Conservation (phyloP, 2,329 filamentous ascomycete genomes). For the Alternaria panax region DNA sequence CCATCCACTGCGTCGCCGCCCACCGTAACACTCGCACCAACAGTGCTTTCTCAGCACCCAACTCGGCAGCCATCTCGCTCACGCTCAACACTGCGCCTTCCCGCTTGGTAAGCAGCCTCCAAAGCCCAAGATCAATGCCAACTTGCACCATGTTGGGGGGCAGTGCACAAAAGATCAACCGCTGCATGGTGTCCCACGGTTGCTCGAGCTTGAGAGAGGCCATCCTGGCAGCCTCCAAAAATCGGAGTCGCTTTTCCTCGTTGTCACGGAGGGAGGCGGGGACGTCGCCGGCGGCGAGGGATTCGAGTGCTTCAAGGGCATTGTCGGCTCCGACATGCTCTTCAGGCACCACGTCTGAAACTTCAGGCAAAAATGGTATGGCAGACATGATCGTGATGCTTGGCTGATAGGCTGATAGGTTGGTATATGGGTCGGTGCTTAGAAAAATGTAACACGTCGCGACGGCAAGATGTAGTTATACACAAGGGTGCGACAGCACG, state of each 20-base stretch:
- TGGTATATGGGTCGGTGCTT: not conserved
- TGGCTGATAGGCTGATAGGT: not conserved
- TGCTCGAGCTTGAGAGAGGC: constrained; percentile 11
- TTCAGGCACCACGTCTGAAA: not conserved
- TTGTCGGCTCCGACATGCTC: not conserved
- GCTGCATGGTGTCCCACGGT: constrained; percentile 12
- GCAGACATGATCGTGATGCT: not conserved
- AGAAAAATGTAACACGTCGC: not conserved
- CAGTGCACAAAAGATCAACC: constrained; percentile 7
- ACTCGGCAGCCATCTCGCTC: constrained; percentile 1
- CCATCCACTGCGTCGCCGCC: constrained; percentile 13
- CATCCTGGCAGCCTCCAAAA: constrained; percentile 8
- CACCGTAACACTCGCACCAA: constrained; percentile 7
- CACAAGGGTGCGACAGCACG: not conserved
- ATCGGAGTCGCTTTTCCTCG: constrained; percentile 9
- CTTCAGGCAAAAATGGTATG: not conserved
- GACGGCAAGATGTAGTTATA: not conserved
- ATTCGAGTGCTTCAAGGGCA: constrained; percentile 7
- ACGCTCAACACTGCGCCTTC: constrained; percentile 3
- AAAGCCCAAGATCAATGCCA: constrained; percentile 9
- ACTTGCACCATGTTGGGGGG: constrained; percentile 10
- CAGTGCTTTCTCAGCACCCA: constrained; percentile 6
- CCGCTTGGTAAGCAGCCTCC: constrained; percentile 3
- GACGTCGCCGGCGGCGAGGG: constrained; percentile 3
- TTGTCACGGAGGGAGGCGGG: not conserved